Evolutionary conservation across 306 rosid genomes (phyloP).

Genomic region (Citrullus mucosospermus): DNA sequence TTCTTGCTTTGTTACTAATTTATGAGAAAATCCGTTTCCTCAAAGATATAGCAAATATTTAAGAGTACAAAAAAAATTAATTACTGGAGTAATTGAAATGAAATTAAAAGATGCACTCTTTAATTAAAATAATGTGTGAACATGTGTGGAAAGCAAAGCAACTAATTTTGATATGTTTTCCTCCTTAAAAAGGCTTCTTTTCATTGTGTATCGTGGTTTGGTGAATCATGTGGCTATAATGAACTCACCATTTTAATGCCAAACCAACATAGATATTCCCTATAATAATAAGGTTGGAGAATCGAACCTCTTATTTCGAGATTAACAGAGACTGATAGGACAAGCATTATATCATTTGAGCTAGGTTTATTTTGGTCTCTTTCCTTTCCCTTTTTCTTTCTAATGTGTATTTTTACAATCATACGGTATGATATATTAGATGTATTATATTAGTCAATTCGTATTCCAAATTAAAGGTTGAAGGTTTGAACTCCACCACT

Average conservation of each 20-base stretch:
- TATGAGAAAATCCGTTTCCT: not conserved
- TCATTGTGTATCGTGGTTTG: not conserved
- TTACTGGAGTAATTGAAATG: not conserved
- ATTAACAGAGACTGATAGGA: too few relatives aligned
- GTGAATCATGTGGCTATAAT: conserved; percentile 1
- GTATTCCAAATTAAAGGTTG: too few relatives aligned
- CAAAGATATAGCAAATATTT: not conserved
- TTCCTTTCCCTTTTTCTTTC: too few relatives aligned
- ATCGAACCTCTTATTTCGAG: too few relatives aligned
- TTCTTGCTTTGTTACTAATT: not conserved
- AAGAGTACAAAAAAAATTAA: not conserved
- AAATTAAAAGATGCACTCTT: not conserved
- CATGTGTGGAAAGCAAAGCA: not conserved
- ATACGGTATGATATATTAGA: too few relatives aligned
- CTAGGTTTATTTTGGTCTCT: too few relatives aligned
- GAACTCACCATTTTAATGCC: not conserved
- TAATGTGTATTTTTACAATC: too few relatives aligned
- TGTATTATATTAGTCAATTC: too few relatives aligned
- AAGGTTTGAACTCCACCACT: too few relatives aligned
- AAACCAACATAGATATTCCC: not conserved
- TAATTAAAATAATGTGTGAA: not conserved
- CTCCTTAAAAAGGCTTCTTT: not conserved
- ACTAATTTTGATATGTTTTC: not conserved
- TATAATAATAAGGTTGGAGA: too few relatives aligned
- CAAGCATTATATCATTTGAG: too few relatives aligned